Conservation (phyloP, 257 asterid genomes). For the Nicotiana sylvestris region DNA sequence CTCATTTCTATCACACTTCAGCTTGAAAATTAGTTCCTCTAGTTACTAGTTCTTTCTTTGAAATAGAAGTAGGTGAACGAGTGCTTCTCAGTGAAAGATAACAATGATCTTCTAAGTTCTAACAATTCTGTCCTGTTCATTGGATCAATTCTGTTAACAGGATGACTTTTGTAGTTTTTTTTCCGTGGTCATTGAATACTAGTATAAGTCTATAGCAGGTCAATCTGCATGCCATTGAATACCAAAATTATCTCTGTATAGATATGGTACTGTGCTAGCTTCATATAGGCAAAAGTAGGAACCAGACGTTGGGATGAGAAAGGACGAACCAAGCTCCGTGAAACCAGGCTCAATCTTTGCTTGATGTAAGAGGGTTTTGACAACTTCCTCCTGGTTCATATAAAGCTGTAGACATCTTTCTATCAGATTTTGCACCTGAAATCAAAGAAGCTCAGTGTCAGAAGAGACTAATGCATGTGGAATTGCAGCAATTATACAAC, state of each 20-base stretch:
- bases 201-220: neutral
- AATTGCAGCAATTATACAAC: neutral
- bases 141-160: neutral
- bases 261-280: neutral
- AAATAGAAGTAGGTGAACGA: neutral
- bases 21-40: neutral
- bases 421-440: conserved; percentile 88
- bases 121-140: neutral
- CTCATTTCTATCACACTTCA: neutral
- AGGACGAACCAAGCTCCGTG: conserved; percentile 80
- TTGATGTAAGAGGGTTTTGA: conserved; percentile 64
- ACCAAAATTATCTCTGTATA: neutral
- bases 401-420: conserved; percentile 98
- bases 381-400: conserved; percentile 88
- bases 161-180: neutral
- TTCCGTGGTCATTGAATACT: conserved; percentile 2
- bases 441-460: neutral
- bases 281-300: neutral
- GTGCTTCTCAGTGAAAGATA: neutral
- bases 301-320: neutral
- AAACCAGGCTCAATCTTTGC: conserved; percentile 94
- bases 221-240: neutral
- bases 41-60: neutral
- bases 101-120: neutral
- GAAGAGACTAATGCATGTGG: neutral